Evolutionary conservation across 2,329 filamentous ascomycete genomes (phyloP).

Genomic region (Clonostachys sp.): DNA sequence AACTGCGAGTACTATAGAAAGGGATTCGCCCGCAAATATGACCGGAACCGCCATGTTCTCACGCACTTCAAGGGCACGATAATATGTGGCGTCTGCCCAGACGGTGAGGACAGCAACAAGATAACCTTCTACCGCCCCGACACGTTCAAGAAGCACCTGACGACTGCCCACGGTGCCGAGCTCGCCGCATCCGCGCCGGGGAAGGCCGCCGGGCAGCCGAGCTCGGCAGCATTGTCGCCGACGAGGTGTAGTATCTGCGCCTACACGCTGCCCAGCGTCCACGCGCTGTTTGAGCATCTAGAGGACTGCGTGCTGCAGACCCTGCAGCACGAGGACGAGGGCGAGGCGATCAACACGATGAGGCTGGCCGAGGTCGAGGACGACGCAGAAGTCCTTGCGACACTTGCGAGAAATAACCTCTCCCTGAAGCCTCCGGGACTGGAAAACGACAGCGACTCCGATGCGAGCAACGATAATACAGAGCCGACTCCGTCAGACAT

Average conservation of each 20-base stretch:
- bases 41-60: conserved; percentile 93
- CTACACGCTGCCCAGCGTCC: conserved; percentile 73
- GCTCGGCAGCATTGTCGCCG: conserved; percentile 19
- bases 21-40: conserved; percentile 94
- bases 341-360: too few species aligned
- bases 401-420: too few species aligned
- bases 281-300: conserved; percentile 96
- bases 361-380: too few species aligned
- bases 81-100: conserved; percentile 94
- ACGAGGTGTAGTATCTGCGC: conserved; percentile 87
- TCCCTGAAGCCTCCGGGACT: too few species aligned
- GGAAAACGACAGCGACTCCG: too few species aligned
- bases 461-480: too few species aligned
- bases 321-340: too few species aligned
- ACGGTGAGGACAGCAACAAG: conserved; percentile 79
- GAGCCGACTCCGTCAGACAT: too few species aligned
- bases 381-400: too few species aligned
- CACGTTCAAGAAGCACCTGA: conserved; percentile 94
- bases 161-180: conserved; percentile 88
- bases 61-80: conserved; percentile 98
- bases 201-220: conserved; percentile 31
- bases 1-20: conserved; percentile 93
- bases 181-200: conserved; percentile 66
- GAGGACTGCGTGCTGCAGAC: conserved; percentile 55
- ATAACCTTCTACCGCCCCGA: conserved; percentile 96